Evolutionary conservation across 83 land plant genomes (phyloP), one percentile per base, ranked within the genome.

Genomic region (Thuja plicata): DNA sequence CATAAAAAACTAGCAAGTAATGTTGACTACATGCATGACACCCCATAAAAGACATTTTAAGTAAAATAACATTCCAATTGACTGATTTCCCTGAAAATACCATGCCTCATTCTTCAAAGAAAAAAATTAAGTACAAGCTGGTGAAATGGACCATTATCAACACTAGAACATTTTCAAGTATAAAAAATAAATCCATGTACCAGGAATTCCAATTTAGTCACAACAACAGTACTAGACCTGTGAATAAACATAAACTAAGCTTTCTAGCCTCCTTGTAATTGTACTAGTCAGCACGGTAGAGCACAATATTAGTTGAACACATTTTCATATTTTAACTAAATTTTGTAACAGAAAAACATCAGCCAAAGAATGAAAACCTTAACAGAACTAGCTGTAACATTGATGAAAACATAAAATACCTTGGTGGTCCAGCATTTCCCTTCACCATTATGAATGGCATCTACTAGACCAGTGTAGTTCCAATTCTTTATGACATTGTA

Each of bases 401-500:
- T 73, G 34, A 41, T 11, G 86, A 86, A 37, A 74, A 40, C 7
- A 88, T 6, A 54, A 21, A 19, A 70, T 57, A 94, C 95, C 94
- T 94, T 94, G 34, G 89, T 19, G 60, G 94, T 93, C 95, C 95
- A 94, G 40, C 91, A 91, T 10, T 93, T 93, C 24, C 95, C 95
- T 87, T 94, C 93, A 41, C 92, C 91, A 35, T 94, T 91, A 82
- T 90, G 90, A 70, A 94, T 86, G 48, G 95, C 95, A 57, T 94
- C 95, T 52, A 94, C 91, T 3, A 94, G 8, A 55, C 76, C 94
- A 55, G 95, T 93, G 91, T 94, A 94, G 87, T 94, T 93, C 95
- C 95, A 94, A 88, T 94, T 94, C 88, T 94, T 93, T 52, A 94
- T 94, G 79, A 94, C 89, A 86, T 94, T 94, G 88, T 94, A 94